A percentile compares a stretch with the other conserved stretches of the same genome.
Evolutionary conservation across 139 green algal species (phyloP).

Genomic region (Chlorella sp.): DNA sequence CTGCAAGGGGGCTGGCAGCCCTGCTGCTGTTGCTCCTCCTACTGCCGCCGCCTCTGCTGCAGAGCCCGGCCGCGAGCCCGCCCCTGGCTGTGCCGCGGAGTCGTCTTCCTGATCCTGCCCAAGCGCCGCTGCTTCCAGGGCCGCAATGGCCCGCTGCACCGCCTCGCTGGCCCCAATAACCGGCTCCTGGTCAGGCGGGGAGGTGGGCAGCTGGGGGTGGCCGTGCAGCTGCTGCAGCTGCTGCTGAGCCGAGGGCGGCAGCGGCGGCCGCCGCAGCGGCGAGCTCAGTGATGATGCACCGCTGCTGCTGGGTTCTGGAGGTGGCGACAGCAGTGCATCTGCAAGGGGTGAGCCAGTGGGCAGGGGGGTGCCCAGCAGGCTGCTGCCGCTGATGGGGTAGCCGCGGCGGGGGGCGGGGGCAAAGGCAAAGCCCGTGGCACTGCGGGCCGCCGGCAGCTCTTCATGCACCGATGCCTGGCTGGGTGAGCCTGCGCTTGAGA

Average conservation of each 20-base stretch:
- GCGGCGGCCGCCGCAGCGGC: background rate
- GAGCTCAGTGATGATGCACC: background rate
- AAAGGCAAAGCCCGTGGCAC: slow-evolving; percentile 19
- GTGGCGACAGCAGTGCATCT: background rate
- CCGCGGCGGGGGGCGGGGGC: background rate
- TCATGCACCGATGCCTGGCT: background rate
- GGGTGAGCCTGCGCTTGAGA: background rate
- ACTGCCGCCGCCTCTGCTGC: background rate
- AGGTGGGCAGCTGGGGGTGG: background rate
- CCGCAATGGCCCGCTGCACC: background rate
- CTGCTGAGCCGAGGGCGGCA: background rate
- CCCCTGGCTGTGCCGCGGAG: too few species aligned
- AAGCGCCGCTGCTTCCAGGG: background rate
- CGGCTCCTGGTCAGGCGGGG: background rate
- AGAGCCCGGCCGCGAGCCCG: too few species aligned
- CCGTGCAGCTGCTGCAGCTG: background rate
- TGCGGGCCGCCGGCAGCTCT: slow-evolving; percentile 18
- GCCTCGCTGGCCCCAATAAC: background rate
- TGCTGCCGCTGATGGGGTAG: slow-evolving; percentile 1
- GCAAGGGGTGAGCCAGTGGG: background rate
- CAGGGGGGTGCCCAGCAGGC: background rate
- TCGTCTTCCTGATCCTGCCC: too few species aligned
- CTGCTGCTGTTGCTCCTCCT: background rate
- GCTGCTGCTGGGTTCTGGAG: background rate
- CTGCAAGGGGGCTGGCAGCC: background rate